A percentile compares a stretch with the other conserved stretches of the same genome.
Conservation (phyloP, 2,329 filamentous ascomycete species). For the Raffaelea deltoideospora region DNA sequence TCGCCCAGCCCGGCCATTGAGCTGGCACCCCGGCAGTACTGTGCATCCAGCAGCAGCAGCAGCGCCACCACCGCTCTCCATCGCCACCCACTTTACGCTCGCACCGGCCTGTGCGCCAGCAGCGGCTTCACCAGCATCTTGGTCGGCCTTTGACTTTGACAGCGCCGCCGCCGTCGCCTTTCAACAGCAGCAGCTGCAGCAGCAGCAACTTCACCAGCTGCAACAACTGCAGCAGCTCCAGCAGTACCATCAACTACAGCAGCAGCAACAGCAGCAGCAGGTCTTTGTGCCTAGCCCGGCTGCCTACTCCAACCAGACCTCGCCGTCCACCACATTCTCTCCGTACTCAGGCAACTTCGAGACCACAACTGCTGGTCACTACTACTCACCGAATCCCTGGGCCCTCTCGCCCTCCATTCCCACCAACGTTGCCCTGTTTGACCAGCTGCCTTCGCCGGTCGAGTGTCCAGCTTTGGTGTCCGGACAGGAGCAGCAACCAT, state of each 20-base stretch:
- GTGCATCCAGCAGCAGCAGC: too few relatives aligned
- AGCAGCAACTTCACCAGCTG: slow-evolving; percentile 14
- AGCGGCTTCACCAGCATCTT: not conserved
- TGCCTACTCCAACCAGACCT: slow-evolving; percentile 42
- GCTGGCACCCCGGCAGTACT: slow-evolving; percentile 56
- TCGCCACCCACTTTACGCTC: slow-evolving; percentile 3
- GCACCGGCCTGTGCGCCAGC: not conserved
- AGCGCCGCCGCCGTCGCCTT: too few relatives aligned
- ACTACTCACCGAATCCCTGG: slow-evolving; percentile 24
- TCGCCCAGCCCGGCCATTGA: slow-evolving; percentile 42
- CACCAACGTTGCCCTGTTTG: slow-evolving; percentile 6
- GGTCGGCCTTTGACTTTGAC: not conserved
- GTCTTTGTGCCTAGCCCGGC: slow-evolving; percentile 36
- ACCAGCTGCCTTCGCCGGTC: slow-evolving; percentile 8
- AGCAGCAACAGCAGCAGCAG: slow-evolving; percentile 14
- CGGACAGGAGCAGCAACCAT: not conserved
- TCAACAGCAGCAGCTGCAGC: slow-evolving; percentile 12
- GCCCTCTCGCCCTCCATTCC: slow-evolving; percentile 12
- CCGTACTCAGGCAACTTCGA: slow-evolving; percentile 25
- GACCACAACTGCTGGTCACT: slow-evolving; percentile 17
- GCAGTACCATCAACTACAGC: slow-evolving; percentile 1
- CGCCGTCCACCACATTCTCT: slow-evolving; percentile 38
- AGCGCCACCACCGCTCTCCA: slow-evolving; percentile 14
- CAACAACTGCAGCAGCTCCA: slow-evolving; percentile 18
- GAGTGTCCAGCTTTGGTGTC: slow-evolving; percentile 8